Conservation (phyloP, 768 basidiomycete genomes). For the Serendipita sp. region DNA sequence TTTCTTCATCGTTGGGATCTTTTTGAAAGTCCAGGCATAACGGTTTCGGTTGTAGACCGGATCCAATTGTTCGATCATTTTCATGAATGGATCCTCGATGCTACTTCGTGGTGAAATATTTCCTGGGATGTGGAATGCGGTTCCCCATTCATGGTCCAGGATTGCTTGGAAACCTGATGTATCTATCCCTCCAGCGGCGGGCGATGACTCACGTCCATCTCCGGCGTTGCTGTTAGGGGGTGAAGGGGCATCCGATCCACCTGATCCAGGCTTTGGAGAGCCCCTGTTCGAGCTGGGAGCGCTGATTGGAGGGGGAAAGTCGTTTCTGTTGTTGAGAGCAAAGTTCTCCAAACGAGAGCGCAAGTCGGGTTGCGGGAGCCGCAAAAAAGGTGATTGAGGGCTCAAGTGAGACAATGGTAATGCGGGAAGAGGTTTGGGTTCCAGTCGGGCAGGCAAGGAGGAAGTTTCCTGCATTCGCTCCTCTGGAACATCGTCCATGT, state of each 20-base stretch:
- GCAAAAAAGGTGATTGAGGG: not conserved
- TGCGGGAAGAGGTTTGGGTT: not conserved
- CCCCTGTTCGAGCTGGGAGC: not conserved
- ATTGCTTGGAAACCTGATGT: not conserved
- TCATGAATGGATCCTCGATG: conserved; percentile 4
- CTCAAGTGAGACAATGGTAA: not conserved
- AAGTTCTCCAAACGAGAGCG: not conserved
- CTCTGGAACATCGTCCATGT: not conserved
- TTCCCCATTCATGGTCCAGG: conserved; percentile 4
- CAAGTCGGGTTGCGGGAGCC: not conserved
- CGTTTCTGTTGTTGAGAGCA: not conserved
- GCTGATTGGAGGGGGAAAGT: not conserved
- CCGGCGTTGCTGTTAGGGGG: not conserved
- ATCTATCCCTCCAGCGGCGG: not conserved
- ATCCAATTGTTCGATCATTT: conserved; percentile 3
- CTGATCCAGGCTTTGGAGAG: not conserved
- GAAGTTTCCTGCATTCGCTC: not conserved
- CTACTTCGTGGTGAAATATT: conserved; percentile 3
- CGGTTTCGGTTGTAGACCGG: not conserved
- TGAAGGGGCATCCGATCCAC: not conserved
- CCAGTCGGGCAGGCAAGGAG: not conserved
- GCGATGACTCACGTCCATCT: not conserved
- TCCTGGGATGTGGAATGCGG: conserved; percentile 4
- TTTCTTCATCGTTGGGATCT: not conserved
- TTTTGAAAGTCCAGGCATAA: conserved; percentile 4